Percentiles rank a stretch among this genome's conserved stretches.
These are phyloP conservation scores for Paulownia fortunei DNA, from an alignment of 257 asterid genomes.

Conservation along the genomic window DNA sequence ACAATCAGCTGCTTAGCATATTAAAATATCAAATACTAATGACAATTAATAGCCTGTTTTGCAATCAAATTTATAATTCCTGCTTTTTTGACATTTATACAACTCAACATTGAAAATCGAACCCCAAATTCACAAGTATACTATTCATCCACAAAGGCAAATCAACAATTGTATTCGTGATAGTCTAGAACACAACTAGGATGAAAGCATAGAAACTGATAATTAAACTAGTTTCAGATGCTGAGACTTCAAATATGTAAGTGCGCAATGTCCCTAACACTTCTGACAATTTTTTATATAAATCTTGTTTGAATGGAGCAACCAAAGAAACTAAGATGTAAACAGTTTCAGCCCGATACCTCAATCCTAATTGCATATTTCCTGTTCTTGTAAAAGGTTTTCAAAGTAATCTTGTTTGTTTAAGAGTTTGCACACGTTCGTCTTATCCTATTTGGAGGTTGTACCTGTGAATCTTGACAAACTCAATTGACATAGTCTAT, in stretches of 20 bases:
- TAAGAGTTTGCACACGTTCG: neutral
- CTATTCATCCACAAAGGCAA: neutral
- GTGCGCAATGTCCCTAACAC: neutral
- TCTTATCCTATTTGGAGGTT: neutral
- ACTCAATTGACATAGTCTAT: neutral
- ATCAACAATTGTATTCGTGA: neutral
- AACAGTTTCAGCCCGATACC: neutral
- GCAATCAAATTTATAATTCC: neutral
- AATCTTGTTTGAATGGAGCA: neutral
- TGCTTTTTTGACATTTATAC: neutral
- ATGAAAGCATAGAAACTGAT: neutral
- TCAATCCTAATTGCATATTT: neutral
- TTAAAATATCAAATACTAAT: neutral
- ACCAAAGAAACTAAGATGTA: neutral
- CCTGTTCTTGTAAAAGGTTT: constrained; percentile 5
- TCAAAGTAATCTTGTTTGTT: neutral
- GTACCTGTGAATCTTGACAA: neutral
- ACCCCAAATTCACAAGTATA: neutral
- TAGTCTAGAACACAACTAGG: no score
- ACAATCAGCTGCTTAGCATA: neutral
- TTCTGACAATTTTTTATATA: neutral
- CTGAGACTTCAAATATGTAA: neutral
- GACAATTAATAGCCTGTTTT: neutral
- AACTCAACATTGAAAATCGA: neutral
- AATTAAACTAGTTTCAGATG: constrained; percentile 1